Evolutionary conservation across 225 moss, liverwort and hornwort genomes (phyloP).

Genomic region (Ulota crispa): DNA sequence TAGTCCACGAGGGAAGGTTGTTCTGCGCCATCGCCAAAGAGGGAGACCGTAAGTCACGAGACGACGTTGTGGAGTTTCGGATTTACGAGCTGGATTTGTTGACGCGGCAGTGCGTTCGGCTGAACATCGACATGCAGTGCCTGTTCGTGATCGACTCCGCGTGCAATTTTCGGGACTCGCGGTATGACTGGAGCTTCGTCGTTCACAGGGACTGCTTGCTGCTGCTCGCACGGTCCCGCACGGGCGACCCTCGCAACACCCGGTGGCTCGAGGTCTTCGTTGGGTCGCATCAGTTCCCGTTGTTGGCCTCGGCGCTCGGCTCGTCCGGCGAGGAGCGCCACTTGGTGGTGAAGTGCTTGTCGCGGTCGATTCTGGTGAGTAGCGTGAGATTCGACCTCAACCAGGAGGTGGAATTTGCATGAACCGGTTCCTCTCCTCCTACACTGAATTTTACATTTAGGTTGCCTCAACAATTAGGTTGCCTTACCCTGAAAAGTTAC

Average conservation of each 20-base stretch:
- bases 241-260: neutral
- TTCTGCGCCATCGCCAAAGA: constrained; percentile 1
- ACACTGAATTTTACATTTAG: too few species aligned
- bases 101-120: neutral
- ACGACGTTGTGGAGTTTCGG: constrained; percentile 13
- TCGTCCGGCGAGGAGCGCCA: neutral
- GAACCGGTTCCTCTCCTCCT: neutral
- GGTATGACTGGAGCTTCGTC: constrained; percentile 8
- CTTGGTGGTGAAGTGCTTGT: neutral
- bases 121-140: neutral
- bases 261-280: neutral
- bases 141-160: neutral
- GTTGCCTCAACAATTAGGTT: too few species aligned
- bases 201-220: neutral
- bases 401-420: neutral
- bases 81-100: neutral
- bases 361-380: neutral
- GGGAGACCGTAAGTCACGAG: neutral
- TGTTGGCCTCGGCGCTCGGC: neutral
- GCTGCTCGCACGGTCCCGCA: neutral
- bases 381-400: neutral
- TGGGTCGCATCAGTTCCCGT: neutral
- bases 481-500: too few species aligned
- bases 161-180: too few species aligned
- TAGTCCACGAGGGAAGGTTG: neutral